Base-by-base conservation (phyloP, 139 green algal species). In the Prasinococcaceae sp. region DNA sequence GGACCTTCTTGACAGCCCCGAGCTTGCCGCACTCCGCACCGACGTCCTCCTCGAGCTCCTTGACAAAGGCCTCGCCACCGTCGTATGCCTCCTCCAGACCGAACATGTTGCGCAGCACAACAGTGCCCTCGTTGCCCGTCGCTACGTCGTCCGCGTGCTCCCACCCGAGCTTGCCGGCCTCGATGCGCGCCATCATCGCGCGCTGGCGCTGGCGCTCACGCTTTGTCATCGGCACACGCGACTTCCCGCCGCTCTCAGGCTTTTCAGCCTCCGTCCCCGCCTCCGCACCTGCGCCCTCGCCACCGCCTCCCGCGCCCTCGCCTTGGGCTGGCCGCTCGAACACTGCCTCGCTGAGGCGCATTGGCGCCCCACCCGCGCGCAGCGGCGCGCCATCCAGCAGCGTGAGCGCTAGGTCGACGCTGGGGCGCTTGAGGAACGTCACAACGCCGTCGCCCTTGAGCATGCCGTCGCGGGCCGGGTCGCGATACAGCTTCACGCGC, bases 81-180 rank as follows among this genome's bases (percentile, higher is more conserved):
- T 45, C 23, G 2, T 14, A 16, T 42, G 35, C 35, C 35, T 92
- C 82, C 2, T 77, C 68, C 0, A 71, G 70, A 17, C 39, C 35
- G 53, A 93, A 93, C 79, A 94, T 86, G 47, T 79, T 42, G 29
- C 73, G 69, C 30, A 94, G 48, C 8, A 94, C 70, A 16, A 90
- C 84, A 0, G 85, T 94, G 16, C 79, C 63, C 22, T 79, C 74
- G 27, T 76, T 56, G 45, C 62, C 65, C 59, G 59, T 32, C 23
- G 33, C 23, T 1, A n/a, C n/a, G 24, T 95, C 85, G 61, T 95
- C 86, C 61, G 88, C 90, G 32, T 85, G 85, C 22, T 19, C 35
- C 38, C 51, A 59, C 24, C 51, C 51, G 2, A 59, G 6, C 75
- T 75, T n/a, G n/a, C n/a, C 53, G 93, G 65, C 45, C 65, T 53